Base-by-base conservation (phyloP, 768 basidiomycete species). In the Pulveroboletus sp. region DNA sequence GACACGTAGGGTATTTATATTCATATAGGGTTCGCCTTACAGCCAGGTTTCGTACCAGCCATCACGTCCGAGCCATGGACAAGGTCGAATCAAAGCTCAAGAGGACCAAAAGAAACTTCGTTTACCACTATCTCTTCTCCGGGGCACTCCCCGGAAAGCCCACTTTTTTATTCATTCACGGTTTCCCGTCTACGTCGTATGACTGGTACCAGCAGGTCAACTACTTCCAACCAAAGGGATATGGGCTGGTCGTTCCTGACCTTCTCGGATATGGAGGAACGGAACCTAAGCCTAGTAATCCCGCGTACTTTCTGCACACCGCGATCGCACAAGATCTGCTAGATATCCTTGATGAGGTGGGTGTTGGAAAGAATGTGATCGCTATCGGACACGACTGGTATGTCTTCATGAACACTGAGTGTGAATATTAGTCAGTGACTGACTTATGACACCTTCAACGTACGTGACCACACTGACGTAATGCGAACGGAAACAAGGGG, bases 181-280 rank as follows among this genome's bases (percentile, higher is more conserved):
- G 76, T 11, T 78, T 74, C 43, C 76, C 74, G 1, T 71, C 72
- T 0, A 69, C 69, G 2, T 69, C 73, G 9, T 56, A 68, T 40
- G 73, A 72, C 49, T 79, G 78, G 77, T 64, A 67, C 35, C 56
- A 63, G 31, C 71, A 75, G 43, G 66, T 75, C 46, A 51, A 63
- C 43, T 65, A 67, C 59, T 69, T 79, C 58, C 46, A 62, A 35
- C 57, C 62, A 24, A 60, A 61, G 47, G 77, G 77, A 20, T 76
- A 72, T 37, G 72, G 75, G 12, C 24, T 77, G 13, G 58, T 80
- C 42, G 72, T 68, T 14, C 77, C 77, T 0, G 78, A 79, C 56
- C 68, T 76, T 54, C 68, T 79, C 13, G 77, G 78, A 6, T 71
- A 67, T 30, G 77, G 75, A 14, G 68, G 58, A 19, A 77, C 79